Percentiles rank a stretch among this genome's conserved stretches.
Evolutionary conservation across 352 stramenopile genomes (phyloP).

Genomic region (Globisporangium ultimum): DNA sequence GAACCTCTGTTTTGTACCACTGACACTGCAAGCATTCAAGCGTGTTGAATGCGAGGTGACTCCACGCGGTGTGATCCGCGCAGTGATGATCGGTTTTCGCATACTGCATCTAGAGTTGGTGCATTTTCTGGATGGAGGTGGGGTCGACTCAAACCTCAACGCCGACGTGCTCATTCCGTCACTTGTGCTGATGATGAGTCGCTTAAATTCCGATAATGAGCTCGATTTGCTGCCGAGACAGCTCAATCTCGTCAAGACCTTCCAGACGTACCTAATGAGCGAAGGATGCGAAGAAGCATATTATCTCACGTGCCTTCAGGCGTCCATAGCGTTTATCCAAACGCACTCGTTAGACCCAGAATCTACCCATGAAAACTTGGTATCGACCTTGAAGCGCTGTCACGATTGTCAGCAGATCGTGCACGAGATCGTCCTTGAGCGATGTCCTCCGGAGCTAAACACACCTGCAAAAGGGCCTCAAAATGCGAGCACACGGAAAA

Average conservation of each 20-base stretch:
- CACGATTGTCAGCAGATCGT: conserved; percentile 77
- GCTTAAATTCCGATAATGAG: conserved; percentile 8
- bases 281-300: conserved; percentile 31
- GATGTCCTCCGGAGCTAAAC: not conserved
- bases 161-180: conserved; percentile 30
- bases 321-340: conserved; percentile 25
- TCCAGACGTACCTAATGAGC: conserved; percentile 13
- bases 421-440: conserved; percentile 8
- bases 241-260: conserved; percentile 18
- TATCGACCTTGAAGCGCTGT: conserved; percentile 1
- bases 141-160: conserved; percentile 17
- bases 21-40: conserved; percentile 19
- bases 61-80: conserved; percentile 19
- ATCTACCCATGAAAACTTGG: not conserved
- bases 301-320: conserved; percentile 27
- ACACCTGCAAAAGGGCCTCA: not conserved
- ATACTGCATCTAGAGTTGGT: conserved; percentile 21
- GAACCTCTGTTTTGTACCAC: conserved; percentile 17
- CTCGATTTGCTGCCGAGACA: conserved; percentile 24
- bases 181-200: conserved; percentile 29
- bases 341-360: conserved; percentile 1
- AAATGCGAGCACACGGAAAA: not conserved
- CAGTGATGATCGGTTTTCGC: conserved; percentile 23
- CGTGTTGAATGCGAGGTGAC: conserved; percentile 20
- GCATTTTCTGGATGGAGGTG: conserved; percentile 7